Evolutionary conservation across 345 rosid species (phyloP).

Genomic region (Acer negundo): DNA sequence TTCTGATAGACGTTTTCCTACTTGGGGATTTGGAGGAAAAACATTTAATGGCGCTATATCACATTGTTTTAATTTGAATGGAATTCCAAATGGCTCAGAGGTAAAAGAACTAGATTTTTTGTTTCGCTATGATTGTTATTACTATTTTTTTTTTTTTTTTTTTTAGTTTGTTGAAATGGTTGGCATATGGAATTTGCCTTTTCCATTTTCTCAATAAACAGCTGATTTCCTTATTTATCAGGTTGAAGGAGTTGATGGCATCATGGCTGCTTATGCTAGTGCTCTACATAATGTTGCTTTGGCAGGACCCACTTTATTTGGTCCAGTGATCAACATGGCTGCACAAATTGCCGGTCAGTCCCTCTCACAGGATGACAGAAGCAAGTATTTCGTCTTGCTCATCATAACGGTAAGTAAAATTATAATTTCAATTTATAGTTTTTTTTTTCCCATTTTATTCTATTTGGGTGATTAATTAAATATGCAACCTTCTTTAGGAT

Average conservation of each 20-base stretch:
- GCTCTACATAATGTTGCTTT: constrained; percentile 57
- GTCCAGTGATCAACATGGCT: constrained; percentile 60
- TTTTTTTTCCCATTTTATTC: no score
- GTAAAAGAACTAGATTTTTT: constrained; percentile 32
- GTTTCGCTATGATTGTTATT: not conserved
- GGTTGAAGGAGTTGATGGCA: constrained; percentile 88
- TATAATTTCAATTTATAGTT: not conserved
- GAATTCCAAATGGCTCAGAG: constrained; percentile 57
- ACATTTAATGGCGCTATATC: constrained; percentile 54
- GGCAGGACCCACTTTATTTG: constrained; percentile 75
- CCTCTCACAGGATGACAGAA: constrained; percentile 18
- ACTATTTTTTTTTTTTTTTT: not conserved
- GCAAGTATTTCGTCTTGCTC: constrained; percentile 58
- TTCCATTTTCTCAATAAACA: not conserved
- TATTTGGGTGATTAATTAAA: not conserved
- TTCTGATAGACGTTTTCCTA: constrained; percentile 73
- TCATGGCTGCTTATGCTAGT: constrained; percentile 69
- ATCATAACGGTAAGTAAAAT: constrained; percentile 51
- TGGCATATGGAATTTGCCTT: not conserved
- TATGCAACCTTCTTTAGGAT: constrained; percentile 50
- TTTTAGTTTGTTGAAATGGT: not conserved
- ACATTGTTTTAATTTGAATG: constrained; percentile 82
- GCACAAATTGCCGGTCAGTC: constrained; percentile 52
- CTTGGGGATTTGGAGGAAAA: constrained; percentile 94
- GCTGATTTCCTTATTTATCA: constrained; percentile 27